Evolutionary conservation across 306 rosid genomes (phyloP).

Genomic region (Acacia crassicarpa): DNA sequence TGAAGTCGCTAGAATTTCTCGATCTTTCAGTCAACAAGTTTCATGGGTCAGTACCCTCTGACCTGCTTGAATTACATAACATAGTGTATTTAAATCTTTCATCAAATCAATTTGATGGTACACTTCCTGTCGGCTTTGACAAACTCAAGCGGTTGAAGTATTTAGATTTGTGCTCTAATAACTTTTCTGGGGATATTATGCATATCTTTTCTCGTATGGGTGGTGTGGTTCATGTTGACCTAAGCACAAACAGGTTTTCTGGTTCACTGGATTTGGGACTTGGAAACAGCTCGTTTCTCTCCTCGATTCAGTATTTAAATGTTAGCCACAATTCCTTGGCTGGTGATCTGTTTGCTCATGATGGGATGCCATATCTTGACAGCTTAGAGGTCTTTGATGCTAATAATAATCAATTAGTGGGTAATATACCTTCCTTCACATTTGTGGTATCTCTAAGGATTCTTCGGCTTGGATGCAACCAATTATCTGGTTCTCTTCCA

Average conservation of each 20-base stretch:
- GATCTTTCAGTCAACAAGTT: conserved; percentile 71
- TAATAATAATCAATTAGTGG: conserved; percentile 62
- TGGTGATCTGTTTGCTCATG: conserved; percentile 76
- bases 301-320: conserved; percentile 60
- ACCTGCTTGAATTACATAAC: conserved; percentile 33
- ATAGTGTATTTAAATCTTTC: conserved; percentile 67
- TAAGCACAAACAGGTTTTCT: conserved; percentile 63
- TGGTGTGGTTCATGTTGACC: conserved; percentile 59
- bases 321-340: conserved; percentile 63
- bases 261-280: conserved; percentile 74
- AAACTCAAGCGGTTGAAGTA: conserved; percentile 54
- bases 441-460: conserved; percentile 71
- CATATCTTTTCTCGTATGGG: conserved; percentile 55
- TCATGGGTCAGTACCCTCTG: conserved; percentile 47
- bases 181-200: conserved; percentile 69
- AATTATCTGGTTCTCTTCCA: conserved; percentile 61
- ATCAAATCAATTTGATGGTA: conserved; percentile 62
- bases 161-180: conserved; percentile 54
- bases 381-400: conserved; percentile 83
- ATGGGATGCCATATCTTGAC: conserved; percentile 82
- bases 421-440: conserved; percentile 64
- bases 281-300: conserved; percentile 51
- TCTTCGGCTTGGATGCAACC: conserved; percentile 67
- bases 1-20: conserved; percentile 53
- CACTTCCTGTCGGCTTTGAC: conserved; percentile 48